phyloP scores from a whole-genome alignment of 805 yeast genomes.

The Candida anglica region DNA sequence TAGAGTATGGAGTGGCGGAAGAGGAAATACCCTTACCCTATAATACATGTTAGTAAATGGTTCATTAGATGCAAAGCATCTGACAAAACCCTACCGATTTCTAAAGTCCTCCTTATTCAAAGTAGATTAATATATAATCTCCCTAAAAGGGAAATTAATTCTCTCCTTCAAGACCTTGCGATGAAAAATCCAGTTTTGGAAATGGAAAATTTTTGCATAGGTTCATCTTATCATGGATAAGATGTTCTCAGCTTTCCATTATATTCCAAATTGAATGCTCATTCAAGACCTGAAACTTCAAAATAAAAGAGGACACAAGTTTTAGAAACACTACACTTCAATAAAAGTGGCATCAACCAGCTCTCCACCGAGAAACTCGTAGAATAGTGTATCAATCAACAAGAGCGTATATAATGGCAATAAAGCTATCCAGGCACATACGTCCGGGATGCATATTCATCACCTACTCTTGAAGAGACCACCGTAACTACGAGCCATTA shows the following conservation, averaged over 20 bases:
- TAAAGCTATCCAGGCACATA: conserved; percentile 1
- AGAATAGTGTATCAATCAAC: conserved; percentile 1
- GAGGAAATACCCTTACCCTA: conserved; percentile 99
- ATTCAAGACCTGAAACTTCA: no score
- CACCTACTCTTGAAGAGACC: conserved; percentile 13
- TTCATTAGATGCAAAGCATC: neutral
- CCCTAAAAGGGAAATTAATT: no score
- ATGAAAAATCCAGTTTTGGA: no score
- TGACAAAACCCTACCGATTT: no score
- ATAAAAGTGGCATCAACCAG: conserved; percentile 3
- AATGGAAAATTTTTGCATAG: no score
- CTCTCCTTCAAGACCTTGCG: no score
- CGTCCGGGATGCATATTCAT: neutral
- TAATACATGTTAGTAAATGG: conserved; percentile 40
- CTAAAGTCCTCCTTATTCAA: neutral
- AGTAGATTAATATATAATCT: no score
- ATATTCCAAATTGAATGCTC: no score
- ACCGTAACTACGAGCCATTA: conserved; percentile 2
- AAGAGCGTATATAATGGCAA: conserved; percentile 2
- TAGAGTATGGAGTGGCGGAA: conserved; percentile 98
- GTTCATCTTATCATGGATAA: no score
- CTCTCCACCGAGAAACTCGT: no score
- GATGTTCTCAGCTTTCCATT: no score
- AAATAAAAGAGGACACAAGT: neutral
- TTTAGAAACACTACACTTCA: conserved; percentile 1